Base-by-base conservation (phyloP, 2,329 filamentous ascomycete species). In the Fusarium sp. region DNA sequence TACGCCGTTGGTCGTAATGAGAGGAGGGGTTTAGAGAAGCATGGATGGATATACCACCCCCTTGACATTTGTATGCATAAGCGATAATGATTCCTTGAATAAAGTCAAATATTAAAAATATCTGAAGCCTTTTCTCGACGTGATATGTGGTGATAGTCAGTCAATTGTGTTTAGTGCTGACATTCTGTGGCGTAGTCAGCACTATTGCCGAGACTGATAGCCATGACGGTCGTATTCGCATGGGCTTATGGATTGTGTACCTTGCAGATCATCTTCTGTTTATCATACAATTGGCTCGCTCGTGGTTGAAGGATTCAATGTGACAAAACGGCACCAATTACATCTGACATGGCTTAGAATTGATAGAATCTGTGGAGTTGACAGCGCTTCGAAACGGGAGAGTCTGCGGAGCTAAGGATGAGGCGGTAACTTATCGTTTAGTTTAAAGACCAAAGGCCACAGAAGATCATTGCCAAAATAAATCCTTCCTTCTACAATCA, bases 111-210 rank as follows among this genome's bases (percentile, higher is more conserved):
- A 25, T 43, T 33, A 45, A 55, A 54, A 3, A 22, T 27, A 35
- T 5, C 14, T 32, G 22, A 13, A 75, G 80, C 27, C 27, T 2
- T 78, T 0, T 7, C 30, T 11, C 11, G 9, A 30, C 15, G 30
- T 33, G 30, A 33, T 7, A 15, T 33, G 14, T 32, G 30, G 13
- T 33, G 14, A 14, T 15, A 6, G 13, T 33, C 10, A 6, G 13
- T 33, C 10, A 7, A 15, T 33, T 15, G 30, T 43, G 8, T n/a
- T 35, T 33, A 33, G 30, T 22, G 22, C 35, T 47, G 58, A 63
- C 6, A 15, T 35, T 35, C 7, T 3, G 44, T 11, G 13, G 27
- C 4, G 7, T 14, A 32, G 19, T 47, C 20, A 8, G 30, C 30
- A 15, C 30, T 15, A 6, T 33, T 33, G 10, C 4, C 30, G 30